Percentiles rank a stretch among this genome's conserved stretches.
phyloP scores from a whole-genome alignment of 805 yeast species.

The Pichia paraexigua region DNA sequence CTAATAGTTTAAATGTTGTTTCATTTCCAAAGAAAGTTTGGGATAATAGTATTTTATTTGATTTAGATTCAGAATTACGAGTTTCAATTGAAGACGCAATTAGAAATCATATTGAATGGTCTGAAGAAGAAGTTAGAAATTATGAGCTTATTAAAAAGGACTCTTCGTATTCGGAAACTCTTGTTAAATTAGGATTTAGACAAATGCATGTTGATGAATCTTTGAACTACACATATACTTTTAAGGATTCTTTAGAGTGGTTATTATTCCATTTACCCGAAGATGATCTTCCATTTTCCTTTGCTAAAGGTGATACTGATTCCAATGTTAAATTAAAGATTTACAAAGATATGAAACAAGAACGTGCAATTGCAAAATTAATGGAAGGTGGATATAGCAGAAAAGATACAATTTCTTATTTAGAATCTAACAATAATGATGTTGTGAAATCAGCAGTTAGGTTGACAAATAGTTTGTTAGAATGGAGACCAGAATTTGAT shows the following conservation, averaged over 20 bases:
- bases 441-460: conserved; percentile 45
- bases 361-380: conserved; percentile 51
- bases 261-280: conserved; percentile 85
- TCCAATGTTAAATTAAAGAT: conserved; percentile 49
- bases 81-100: conserved; percentile 55
- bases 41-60: conserved; percentile 64
- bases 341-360: conserved; percentile 44
- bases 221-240: conserved; percentile 42
- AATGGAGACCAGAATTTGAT: not conserved
- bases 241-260: conserved; percentile 61
- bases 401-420: conserved; percentile 48
- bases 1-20: conserved; percentile 1
- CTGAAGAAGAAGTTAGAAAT: conserved; percentile 13
- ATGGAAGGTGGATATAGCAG: conserved; percentile 62
- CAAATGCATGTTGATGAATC: conserved; percentile 66
- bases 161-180: conserved; percentile 7
- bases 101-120: conserved; percentile 51
- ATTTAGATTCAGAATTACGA: conserved; percentile 57
- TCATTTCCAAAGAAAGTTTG: conserved; percentile 51
- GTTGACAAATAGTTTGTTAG: conserved; percentile 34
- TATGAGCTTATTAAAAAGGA: conserved; percentile 8
- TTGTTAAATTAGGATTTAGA: conserved; percentile 55
- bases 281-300: conserved; percentile 74
- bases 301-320: conserved; percentile 50
- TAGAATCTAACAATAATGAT: conserved; percentile 35